phyloP scores from a whole-genome alignment of 1,284 basidiomycete species.

The Boletus semigastroideus region DNA sequence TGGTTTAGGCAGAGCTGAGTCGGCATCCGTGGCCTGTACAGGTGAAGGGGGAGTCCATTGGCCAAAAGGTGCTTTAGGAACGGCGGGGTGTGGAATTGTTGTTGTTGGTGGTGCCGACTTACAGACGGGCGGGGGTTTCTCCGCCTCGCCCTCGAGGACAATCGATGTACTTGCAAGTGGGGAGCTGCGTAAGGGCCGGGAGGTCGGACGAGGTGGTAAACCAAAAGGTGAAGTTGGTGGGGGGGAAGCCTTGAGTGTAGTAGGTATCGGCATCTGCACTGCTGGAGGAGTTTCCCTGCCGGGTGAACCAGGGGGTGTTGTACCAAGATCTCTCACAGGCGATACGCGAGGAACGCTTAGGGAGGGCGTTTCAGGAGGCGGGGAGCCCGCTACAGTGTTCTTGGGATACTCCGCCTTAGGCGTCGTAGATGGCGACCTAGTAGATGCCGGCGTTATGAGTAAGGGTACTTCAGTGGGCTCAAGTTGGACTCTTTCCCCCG shows the following conservation, averaged over 20 bases:
- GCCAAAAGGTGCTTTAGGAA: constrained; percentile 39
- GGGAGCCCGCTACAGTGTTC: constrained; percentile 24
- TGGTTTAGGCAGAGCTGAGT: constrained; percentile 36
- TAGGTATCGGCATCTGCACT: constrained; percentile 29
- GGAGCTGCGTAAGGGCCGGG: constrained; percentile 60
- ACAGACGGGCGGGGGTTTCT: constrained; percentile 27
- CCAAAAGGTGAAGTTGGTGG: constrained; percentile 33
- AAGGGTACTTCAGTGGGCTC: constrained; percentile 14
- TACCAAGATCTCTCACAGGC: constrained; percentile 34
- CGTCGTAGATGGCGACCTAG: constrained; percentile 34
- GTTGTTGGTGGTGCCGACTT: constrained; percentile 19
- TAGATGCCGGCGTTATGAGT: constrained; percentile 25
- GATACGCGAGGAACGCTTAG: constrained; percentile 19
- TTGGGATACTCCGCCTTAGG: constrained; percentile 44
- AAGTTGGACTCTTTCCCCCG: constrained; percentile 25
- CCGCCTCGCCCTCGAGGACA: constrained; percentile 40
- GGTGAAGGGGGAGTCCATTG: constrained; percentile 17
- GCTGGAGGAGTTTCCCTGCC: constrained; percentile 37
- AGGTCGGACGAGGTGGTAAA: constrained; percentile 48
- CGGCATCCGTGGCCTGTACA: constrained; percentile 15
- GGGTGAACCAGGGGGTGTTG: constrained; percentile 60
- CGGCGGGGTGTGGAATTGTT: constrained; percentile 31
- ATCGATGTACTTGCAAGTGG: constrained; percentile 55
- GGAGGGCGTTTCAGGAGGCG: constrained; percentile 23
- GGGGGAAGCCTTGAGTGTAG: constrained; percentile 17